A percentile compares a stretch with the other conserved stretches of the same genome.
phyloP scores from a whole-genome alignment of 805 yeast species.

The Huiozyma sinensis region DNA sequence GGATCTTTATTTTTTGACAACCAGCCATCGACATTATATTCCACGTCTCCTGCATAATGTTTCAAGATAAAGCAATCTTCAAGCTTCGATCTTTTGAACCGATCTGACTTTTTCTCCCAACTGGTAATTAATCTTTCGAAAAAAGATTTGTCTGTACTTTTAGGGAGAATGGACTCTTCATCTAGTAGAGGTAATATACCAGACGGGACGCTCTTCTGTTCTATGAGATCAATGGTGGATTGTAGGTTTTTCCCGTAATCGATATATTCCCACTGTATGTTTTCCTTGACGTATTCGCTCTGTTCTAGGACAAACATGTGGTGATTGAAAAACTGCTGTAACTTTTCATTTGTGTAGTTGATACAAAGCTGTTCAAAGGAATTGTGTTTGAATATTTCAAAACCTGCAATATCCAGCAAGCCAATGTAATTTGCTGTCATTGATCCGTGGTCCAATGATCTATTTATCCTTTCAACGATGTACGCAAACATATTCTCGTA shows the following conservation, averaged over 20 bases:
- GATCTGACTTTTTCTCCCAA: constrained; percentile 44
- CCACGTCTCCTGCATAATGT: constrained; percentile 97
- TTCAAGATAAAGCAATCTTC: constrained; percentile 71
- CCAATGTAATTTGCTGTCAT: constrained; percentile 62
- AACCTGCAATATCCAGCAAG: constrained; percentile 94
- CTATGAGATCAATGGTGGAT: constrained; percentile 88
- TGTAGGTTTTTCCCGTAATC: constrained; percentile 94
- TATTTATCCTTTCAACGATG: constrained; percentile 67
- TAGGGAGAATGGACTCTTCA: constrained; percentile 93
- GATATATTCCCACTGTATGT: constrained; percentile 91
- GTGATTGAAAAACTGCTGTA: constrained; percentile 95
- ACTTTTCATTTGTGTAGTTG: constrained; percentile 92
- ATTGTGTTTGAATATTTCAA: constrained; percentile 88
- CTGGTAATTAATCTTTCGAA: constrained; percentile 63
- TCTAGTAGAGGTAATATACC: constrained; percentile 81
- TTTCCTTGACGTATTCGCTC: constrained; percentile 86
- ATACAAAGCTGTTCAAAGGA: constrained; percentile 96
- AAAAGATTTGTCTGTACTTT: constrained; percentile 72
- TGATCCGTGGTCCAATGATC: constrained; percentile 42
- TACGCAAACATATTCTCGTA: constrained; percentile 77
- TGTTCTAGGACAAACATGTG: constrained; percentile 96
- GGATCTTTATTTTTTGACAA: constrained; percentile 92
- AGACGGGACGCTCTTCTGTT: constrained; percentile 51
- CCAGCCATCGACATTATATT: constrained; percentile 88
- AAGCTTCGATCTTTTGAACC: constrained; percentile 65